Evolutionary conservation across 2,329 filamentous ascomycete species (phyloP).

Genomic region (Claviceps purpurea): DNA sequence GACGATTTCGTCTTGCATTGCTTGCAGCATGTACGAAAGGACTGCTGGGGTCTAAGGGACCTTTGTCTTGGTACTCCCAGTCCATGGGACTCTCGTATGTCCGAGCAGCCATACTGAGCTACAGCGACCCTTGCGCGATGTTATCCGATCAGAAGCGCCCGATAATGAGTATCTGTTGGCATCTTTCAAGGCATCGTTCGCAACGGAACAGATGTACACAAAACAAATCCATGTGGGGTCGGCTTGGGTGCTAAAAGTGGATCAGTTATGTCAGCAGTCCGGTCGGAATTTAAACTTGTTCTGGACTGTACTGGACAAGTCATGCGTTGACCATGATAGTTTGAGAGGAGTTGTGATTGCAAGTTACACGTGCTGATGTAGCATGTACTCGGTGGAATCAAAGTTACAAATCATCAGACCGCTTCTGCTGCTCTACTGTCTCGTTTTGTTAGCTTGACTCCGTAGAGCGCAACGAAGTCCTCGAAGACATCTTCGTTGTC

Average conservation of each 20-base stretch:
- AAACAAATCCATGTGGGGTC: conserved; percentile 17
- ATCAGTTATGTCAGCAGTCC: conserved; percentile 17
- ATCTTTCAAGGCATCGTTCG: conserved; percentile 5
- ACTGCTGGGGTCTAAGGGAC: conserved; percentile 46
- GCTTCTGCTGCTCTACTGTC: neutral
- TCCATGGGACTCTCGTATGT: conserved; percentile 52
- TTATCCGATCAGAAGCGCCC: neutral
- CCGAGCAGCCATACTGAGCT: conserved; percentile 34
- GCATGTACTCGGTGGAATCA: no score
- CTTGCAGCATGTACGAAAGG: conserved; percentile 44
- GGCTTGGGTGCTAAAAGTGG: conserved; percentile 1
- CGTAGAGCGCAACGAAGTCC: no score
- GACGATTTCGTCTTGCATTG: conserved; percentile 27
- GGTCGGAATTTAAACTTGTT: no score
- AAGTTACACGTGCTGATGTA: no score
- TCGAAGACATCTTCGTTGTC: no score
- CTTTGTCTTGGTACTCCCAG: conserved; percentile 48
- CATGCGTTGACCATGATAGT: neutral
- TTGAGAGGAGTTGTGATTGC: neutral
- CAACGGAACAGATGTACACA: conserved; percentile 17
- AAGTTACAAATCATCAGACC: neutral
- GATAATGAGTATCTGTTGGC: neutral
- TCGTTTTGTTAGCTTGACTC: no score
- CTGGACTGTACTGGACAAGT: no score
- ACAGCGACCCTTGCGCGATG: neutral